These are phyloP conservation scores for Colletotrichum acutatum DNA, from an alignment of 2,329 filamentous ascomycete genomes.

Conservation along the genomic window DNA sequence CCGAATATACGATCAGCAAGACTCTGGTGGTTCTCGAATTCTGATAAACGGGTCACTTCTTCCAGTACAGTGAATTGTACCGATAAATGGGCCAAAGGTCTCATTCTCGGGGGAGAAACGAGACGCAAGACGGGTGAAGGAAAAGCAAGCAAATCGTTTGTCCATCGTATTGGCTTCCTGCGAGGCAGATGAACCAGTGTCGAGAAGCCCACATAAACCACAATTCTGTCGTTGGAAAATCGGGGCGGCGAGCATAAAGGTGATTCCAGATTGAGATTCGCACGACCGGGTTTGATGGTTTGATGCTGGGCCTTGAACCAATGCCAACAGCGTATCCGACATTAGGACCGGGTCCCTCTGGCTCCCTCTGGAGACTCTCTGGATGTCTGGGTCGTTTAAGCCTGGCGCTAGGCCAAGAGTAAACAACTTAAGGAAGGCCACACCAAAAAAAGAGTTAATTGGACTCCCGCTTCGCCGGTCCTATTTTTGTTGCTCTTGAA, in stretches of 20 bases:
- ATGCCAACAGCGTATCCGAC: conserved; percentile 12
- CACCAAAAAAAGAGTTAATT: conserved; percentile 31
- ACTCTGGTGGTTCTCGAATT: neutral
- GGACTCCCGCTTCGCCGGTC: conserved; percentile 9
- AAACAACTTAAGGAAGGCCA: conserved; percentile 21
- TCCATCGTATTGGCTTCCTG: neutral
- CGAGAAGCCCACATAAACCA: conserved; percentile 19
- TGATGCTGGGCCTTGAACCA: neutral
- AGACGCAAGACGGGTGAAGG: neutral
- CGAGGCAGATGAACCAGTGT: conserved; percentile 21
- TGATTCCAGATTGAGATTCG: neutral
- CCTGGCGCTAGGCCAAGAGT: conserved; percentile 9
- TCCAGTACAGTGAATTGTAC: neutral
- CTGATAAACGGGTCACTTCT: neutral
- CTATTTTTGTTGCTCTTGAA: conserved; percentile 21
- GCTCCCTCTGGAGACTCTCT: neutral
- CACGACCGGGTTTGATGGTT: too few relatives aligned
- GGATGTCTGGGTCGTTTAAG: conserved; percentile 1
- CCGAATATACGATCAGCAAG: neutral
- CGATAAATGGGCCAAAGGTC: neutral
- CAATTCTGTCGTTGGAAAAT: neutral
- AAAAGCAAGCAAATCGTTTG: neutral
- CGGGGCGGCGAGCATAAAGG: neutral
- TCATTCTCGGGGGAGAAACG: neutral
- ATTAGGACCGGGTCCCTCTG: neutral